Conservation (phyloP, 2,329 filamentous ascomycete species). For the Monilinia aucupariae region DNA sequence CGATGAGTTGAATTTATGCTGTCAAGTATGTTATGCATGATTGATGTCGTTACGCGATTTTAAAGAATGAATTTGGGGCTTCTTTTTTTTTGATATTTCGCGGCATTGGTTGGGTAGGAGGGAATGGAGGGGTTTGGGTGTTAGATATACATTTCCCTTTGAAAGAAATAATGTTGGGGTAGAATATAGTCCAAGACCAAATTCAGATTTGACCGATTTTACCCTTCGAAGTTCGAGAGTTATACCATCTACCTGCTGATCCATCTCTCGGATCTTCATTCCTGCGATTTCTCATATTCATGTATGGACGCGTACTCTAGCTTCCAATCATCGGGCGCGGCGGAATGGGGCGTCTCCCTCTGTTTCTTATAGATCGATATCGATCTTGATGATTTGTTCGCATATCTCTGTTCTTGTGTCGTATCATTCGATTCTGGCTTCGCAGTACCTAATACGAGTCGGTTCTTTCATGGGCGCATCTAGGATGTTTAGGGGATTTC, state of each 20-base stretch:
- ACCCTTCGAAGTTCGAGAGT: background rate
- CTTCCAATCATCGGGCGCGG: background rate
- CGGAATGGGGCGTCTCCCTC: no score
- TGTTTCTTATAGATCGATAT: no score
- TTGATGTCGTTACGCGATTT: background rate
- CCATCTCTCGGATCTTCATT: background rate
- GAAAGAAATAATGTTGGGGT: background rate
- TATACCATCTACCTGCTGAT: background rate
- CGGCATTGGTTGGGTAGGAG: slow-evolving; percentile 5
- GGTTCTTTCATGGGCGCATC: no score
- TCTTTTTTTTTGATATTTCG: background rate
- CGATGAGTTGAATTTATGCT: background rate
- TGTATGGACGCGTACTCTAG: no score
- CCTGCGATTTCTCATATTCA: background rate
- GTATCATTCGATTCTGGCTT: no score
- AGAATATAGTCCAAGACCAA: background rate
- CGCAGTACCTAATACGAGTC: no score
- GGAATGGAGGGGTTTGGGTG: background rate
- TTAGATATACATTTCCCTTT: background rate
- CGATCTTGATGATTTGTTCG: no score
- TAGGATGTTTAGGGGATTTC: no score
- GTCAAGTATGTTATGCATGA: background rate
- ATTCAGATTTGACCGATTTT: background rate
- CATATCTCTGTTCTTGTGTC: no score
- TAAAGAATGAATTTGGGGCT: no score